Evolutionary conservation across 306 rosid species (phyloP).

Genomic region (Malus sylvestris): DNA sequence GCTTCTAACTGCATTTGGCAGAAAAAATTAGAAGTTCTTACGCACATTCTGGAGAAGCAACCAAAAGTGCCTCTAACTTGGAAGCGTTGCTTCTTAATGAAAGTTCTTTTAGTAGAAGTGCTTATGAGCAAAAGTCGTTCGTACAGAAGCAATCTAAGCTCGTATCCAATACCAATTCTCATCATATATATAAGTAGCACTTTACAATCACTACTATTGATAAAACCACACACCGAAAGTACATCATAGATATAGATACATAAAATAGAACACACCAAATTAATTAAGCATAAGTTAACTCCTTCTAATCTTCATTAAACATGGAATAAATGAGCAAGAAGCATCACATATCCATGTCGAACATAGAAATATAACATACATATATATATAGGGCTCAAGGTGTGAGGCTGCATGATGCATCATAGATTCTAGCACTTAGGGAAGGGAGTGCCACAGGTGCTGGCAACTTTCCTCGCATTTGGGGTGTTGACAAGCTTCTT

Average conservation of each 20-base stretch:
- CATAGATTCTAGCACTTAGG: conserved; percentile 54
- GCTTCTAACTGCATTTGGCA: background rate
- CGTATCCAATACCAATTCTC: conserved; percentile 21
- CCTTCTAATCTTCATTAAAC: conserved; percentile 22
- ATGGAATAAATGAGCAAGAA: conserved; percentile 19
- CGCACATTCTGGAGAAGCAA: too few species aligned
- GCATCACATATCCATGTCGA: conserved; percentile 7
- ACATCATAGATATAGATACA: conserved; percentile 14
- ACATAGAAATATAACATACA: background rate
- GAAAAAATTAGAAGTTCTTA: background rate
- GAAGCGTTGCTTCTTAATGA: background rate
- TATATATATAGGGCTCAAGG: background rate
- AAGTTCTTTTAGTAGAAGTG: too few species aligned
- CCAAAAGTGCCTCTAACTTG: too few species aligned
- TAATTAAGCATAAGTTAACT: background rate
- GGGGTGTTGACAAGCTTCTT: conserved; percentile 87
- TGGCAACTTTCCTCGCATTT: conserved; percentile 91
- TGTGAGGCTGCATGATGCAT: background rate
- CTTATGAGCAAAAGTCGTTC: background rate
- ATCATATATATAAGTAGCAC: conserved; percentile 20
- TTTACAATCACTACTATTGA: conserved; percentile 27
- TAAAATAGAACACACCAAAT: conserved; percentile 35
- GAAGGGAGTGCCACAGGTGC: conserved; percentile 86
- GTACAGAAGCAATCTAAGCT: background rate
- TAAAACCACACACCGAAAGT: conserved; percentile 22